Evolutionary conservation across 805 yeast species (phyloP), one percentile per base, ranked within the genome.

Genomic region (Kregervanrija fluxuum): DNA sequence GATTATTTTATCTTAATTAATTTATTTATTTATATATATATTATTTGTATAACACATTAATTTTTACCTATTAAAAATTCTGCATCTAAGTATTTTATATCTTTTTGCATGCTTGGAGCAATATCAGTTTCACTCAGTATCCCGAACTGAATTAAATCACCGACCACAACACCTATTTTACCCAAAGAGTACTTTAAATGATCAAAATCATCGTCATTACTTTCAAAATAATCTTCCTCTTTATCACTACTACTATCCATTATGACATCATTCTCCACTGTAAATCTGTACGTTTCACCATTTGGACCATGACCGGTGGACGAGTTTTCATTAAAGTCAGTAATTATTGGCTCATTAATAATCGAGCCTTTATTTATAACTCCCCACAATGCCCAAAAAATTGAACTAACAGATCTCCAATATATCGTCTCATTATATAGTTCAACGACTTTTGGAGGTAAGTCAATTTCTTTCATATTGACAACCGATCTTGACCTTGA

Each of bases 301-400:
- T 75, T 77, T 31, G 84, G 70, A 4, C 85, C 86, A n/a, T 68
- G 54, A 45, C 69, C 74, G 30, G 65, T 60, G 12, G 38, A 37
- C 1, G 46, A 16, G 59, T 57, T 28, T 59, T 65, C 43, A 63
- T 36, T 48, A 35, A 35, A 37, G 22, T 46, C 43, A 13, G 38
- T 13, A 5, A 13, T 33, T 11, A 4, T 12, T 28, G 30, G 28
- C 3, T 11, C 33, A n/a, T 41, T 43, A 4, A 33, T 38, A 14
- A 59, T 40, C 3, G 56, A 42, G 14, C 65, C 65, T 31, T 50
- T 53, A 37, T 58, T 56, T 32, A 93, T 75, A 37, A 93, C 73
- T 1, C 95, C 98, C 99, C 99, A 91, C 28, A 90, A 59, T 4
- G 83, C 74, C 99, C 99, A 91, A 57, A 74, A 77, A 9, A 85